Evolutionary conservation across 306 rosid genomes (phyloP).

Genomic region (cucumber (Cucumis sativus)): DNA sequence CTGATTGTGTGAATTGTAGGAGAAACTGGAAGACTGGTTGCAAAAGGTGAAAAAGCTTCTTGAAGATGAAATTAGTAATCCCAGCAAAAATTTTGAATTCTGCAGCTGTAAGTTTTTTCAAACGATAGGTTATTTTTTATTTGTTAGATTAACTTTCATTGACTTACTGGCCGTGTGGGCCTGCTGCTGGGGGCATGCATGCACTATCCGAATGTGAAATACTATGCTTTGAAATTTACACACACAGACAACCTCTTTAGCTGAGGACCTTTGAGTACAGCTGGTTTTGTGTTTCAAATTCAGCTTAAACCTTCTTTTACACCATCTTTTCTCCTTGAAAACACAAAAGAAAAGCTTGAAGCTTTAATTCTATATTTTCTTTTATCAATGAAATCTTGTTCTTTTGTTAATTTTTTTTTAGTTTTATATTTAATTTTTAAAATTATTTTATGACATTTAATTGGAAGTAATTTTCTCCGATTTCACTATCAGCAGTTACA

Average conservation of each 20-base stretch:
- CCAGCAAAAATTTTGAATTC: constrained; percentile 34
- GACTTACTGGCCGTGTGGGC: background rate
- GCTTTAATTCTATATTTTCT: background rate
- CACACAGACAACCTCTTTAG: background rate
- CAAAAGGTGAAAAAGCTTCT: constrained; percentile 40
- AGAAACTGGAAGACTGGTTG: constrained; percentile 88
- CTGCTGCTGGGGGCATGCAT: too few relatives aligned
- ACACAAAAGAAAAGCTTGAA: background rate
- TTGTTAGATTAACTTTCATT: background rate
- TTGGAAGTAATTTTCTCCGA: background rate
- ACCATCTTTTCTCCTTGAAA: background rate
- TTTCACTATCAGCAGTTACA: background rate
- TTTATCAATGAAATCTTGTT: background rate
- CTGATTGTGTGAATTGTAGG: constrained; percentile 38
- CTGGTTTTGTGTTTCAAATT: background rate
- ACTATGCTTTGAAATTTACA: background rate
- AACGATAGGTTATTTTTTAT: background rate
- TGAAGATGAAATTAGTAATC: constrained; percentile 44
- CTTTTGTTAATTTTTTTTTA: background rate
- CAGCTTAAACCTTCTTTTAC: background rate
- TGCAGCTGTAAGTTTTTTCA: constrained; percentile 34
- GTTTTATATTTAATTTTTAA: background rate
- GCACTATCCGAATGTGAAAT: background rate
- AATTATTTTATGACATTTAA: background rate
- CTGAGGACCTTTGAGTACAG: background rate